Base-by-base conservation (phyloP, 495 filamentous ascomycete species). In the Trichoderma reesei region DNA sequence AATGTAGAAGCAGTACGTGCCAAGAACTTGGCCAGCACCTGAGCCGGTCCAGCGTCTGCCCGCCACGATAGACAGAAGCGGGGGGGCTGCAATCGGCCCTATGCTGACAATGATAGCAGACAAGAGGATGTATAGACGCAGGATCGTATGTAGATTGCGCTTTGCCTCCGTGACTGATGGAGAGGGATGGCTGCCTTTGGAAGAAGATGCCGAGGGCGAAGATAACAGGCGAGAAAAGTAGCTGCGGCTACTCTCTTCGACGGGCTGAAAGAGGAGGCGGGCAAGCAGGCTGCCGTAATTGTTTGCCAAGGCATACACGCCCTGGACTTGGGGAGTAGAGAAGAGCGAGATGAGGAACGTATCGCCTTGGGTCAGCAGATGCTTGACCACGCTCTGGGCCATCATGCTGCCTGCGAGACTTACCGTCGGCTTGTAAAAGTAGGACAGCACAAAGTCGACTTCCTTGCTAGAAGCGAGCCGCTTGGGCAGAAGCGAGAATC, bases 271-370 rank as follows among this genome's bases (percentile, higher is more conserved):
- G 63, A 99, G 75, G 64, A 97, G 84, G 13, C 94, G 87, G 3
- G 95, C 94, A 61, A 95, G 74, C 3, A 99, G 83, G 8, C 91
- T 88, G 46, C 95, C 94, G 77, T 99, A 99, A 71, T 97, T 97
- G 61, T 89, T 87, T 37, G 93, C 94, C 3, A 99, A 80, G 0
- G 91, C 89, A 74, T 98, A 99, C 18, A 90, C 86, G n/a, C 94
- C 94, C 76, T 98, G 93, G 11, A 91, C 88, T 42, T 82, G 78
- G 5, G 91, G 80, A 2, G 87, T 84, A 33, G 91, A 86, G 64
- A 98, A 77, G 60, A 84, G 75, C 36, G 88, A 83, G 41, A 99
- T 88, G 38, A 98, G 83, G 70, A 97, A 83, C 10, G 90, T 88
- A 79, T 99, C 94, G 37, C 92, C 94, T 75, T 96, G 91, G 0